phyloP scores from a whole-genome alignment of 2,329 filamentous ascomycete genomes.

The Sporothrix variecibatus region DNA sequence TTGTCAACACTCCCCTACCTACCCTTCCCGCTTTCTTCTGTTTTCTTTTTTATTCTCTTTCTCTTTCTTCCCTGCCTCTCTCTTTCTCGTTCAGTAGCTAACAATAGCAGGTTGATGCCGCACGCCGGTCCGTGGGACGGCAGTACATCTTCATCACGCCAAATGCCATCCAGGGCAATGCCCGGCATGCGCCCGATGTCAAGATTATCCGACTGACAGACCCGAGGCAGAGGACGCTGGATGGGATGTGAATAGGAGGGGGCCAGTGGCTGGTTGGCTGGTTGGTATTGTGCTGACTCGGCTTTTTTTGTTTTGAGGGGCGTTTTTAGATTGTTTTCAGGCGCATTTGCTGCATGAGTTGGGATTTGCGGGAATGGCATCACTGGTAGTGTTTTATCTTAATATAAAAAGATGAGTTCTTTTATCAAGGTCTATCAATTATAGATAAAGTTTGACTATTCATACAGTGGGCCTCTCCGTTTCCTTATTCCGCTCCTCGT shows the following conservation, averaged over 20 bases:
- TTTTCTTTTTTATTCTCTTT: neutral
- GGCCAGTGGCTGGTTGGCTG: neutral
- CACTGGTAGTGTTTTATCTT: neutral
- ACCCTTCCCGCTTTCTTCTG: neutral
- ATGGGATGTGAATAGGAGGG: conserved; percentile 13
- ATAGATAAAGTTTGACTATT: neutral
- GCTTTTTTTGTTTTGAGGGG: neutral
- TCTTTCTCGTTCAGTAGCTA: conserved; percentile 30
- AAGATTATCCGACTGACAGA: conserved; percentile 73
- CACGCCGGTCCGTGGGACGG: conserved; percentile 80
- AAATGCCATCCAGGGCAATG: conserved; percentile 70
- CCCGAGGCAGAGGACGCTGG: conserved; percentile 57
- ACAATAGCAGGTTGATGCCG: conserved; percentile 68
- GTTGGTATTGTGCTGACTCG: neutral
- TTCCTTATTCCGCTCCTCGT: neutral
- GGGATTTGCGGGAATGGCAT: neutral
- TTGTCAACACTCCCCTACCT: neutral
- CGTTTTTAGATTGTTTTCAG: neutral
- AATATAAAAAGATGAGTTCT: neutral
- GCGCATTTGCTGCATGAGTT: neutral
- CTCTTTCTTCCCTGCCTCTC: conserved; percentile 28
- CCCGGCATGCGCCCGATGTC: conserved; percentile 66
- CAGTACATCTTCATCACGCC: conserved; percentile 98
- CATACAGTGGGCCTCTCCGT: neutral
- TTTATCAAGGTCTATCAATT: neutral